A percentile compares a stretch with the other conserved stretches of the same genome.
Evolutionary conservation across 305 asterid species (phyloP).

Genomic region (Fraxinus greggii): DNA sequence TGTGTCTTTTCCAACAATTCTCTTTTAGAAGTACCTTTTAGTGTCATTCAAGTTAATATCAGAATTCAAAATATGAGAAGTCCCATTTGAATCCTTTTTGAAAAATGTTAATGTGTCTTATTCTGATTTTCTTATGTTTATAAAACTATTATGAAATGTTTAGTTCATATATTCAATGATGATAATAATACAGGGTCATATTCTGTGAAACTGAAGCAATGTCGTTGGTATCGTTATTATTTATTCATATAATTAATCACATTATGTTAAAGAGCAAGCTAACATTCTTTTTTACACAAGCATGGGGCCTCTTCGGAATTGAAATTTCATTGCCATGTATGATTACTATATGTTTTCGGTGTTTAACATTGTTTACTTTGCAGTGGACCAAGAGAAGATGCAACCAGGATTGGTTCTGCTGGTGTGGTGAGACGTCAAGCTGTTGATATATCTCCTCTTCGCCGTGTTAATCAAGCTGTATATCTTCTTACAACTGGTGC

Average conservation of each 20-base stretch:
- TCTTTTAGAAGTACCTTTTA: neutral
- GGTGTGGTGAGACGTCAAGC: constrained; percentile 51
- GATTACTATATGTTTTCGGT: neutral
- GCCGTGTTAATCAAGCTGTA: constrained; percentile 41
- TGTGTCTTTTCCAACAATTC: neutral
- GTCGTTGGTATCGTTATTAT: neutral
- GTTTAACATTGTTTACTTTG: neutral
- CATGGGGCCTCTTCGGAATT: neutral
- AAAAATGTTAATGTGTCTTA: neutral
- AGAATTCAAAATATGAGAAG: neutral
- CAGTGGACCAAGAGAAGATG: constrained; percentile 53
- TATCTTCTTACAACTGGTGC: constrained; percentile 46
- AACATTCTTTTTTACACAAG: neutral
- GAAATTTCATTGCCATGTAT: neutral
- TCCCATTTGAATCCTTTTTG: neutral
- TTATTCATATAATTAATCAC: neutral
- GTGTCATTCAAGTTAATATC: neutral
- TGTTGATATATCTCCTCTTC: constrained; percentile 46
- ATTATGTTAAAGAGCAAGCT: neutral
- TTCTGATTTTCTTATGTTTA: neutral
- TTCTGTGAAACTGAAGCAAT: neutral
- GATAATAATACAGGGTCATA: neutral
- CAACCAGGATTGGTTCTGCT: constrained; percentile 47
- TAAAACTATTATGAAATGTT: neutral
- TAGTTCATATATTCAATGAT: neutral